phyloP scores from a whole-genome alignment of 1,284 basidiomycete genomes.

The Papiliotrema nemorosa region DNA sequence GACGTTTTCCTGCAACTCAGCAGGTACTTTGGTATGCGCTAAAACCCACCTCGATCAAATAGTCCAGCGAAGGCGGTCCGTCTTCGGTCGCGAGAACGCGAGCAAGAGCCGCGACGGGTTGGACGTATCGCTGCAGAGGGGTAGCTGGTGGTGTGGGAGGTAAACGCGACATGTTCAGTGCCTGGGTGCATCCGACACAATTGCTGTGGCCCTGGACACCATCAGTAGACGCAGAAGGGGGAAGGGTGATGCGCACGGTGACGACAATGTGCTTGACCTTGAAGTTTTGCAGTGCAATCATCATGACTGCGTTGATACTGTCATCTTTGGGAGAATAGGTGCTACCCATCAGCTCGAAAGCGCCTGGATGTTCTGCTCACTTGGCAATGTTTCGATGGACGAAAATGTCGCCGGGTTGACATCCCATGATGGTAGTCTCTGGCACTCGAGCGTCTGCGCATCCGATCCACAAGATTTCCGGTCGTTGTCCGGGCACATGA shows the following conservation, averaged over 20 bases:
- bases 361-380: slow-evolving; percentile 16
- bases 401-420: slow-evolving; percentile 46
- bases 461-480: slow-evolving; percentile 47
- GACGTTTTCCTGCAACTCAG: slow-evolving; percentile 34
- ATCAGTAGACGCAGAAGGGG: background rate
- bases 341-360: slow-evolving; percentile 17
- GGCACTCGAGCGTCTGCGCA: slow-evolving; percentile 48
- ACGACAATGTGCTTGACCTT: slow-evolving; percentile 48
- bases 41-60: slow-evolving; percentile 31
- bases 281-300: slow-evolving; percentile 46
- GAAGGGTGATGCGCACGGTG: slow-evolving; percentile 25
- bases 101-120: slow-evolving; percentile 37
- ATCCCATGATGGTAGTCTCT: slow-evolving; percentile 45
- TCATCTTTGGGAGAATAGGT: slow-evolving; percentile 43
- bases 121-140: slow-evolving; percentile 40
- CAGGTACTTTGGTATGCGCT: background rate
- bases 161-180: slow-evolving; percentile 37
- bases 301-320: slow-evolving; percentile 42
- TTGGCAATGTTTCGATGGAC: slow-evolving; percentile 47
- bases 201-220: slow-evolving; percentile 42
- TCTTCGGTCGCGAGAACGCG: slow-evolving; percentile 31
- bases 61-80: slow-evolving; percentile 40
- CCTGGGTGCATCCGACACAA: slow-evolving; percentile 46
- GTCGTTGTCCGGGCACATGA: slow-evolving; percentile 44
- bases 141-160: slow-evolving; percentile 34